phyloP scores from a whole-genome alignment of 345 rosid genomes.

The Barbarea vulgaris region DNA sequence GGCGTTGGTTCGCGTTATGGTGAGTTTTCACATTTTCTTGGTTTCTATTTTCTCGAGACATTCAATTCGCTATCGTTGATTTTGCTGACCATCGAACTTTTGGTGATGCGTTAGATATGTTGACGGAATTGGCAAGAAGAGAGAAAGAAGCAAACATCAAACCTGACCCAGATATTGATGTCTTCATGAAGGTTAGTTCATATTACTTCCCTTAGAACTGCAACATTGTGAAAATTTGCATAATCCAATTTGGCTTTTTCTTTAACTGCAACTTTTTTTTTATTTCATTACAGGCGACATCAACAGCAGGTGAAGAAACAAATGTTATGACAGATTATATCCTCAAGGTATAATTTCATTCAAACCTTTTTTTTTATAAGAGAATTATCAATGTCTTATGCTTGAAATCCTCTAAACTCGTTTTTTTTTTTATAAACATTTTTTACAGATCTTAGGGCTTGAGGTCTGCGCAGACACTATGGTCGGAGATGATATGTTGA shows the following conservation, averaged over 20 bases:
- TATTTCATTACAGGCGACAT: conserved; percentile 49
- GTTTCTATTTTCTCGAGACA: neutral
- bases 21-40: conserved; percentile 28
- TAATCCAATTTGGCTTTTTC: neutral
- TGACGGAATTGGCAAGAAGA: conserved; percentile 74
- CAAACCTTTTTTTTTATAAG: neutral
- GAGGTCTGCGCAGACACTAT: conserved; percentile 71
- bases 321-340: conserved; percentile 63
- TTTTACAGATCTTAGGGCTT: conserved; percentile 59
- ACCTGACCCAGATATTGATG: conserved; percentile 78
- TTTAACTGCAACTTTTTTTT: neutral
- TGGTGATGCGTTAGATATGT: conserved; percentile 53
- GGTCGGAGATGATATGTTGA: conserved; percentile 70
- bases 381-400: neutral
- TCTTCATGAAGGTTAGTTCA: conserved; percentile 76
- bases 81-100: conserved; percentile 2
- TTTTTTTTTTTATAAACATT: conserved; percentile 24
- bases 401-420: neutral
- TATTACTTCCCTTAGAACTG: neutral
- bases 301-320: conserved; percentile 51
- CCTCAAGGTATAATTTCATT: conserved; percentile 53
- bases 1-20: conserved; percentile 79
- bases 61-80: neutral
- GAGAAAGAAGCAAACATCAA: conserved; percentile 80
- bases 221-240: neutral